Conservation (phyloP, 163 green algal genomes). For the Chlorella variabilis region DNA sequence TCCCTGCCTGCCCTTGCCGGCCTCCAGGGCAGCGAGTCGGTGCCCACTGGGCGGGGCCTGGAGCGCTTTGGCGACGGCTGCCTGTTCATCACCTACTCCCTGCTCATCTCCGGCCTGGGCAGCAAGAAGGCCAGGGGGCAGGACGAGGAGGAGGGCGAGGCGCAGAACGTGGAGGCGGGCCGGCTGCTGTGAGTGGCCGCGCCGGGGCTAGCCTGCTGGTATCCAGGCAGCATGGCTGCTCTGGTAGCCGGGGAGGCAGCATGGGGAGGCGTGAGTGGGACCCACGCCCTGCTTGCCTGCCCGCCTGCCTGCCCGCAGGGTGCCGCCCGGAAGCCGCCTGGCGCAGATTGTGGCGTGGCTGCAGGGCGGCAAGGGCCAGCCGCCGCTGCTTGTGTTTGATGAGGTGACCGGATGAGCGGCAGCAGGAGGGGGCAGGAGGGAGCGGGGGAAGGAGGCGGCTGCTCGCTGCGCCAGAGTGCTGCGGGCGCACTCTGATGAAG, state of each 20-base stretch:
- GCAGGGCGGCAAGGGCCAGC: not conserved
- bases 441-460: no score
- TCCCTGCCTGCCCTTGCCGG: no score
- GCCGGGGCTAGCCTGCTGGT: no score
- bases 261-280: no score
- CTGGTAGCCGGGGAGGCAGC: no score
- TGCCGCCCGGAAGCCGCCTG: conserved; percentile 49
- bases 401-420: conserved; percentile 37
- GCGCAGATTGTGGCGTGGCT: conserved; percentile 71
- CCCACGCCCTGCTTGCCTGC: no score
- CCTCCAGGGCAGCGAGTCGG: conserved; percentile 17
- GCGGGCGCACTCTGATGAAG: no score
- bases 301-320: not conserved
- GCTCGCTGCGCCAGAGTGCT: no score
- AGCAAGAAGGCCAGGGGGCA: conserved; percentile 9
- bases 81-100: conserved; percentile 46
- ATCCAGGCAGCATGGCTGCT: no score
- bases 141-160: not conserved
- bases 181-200: conserved; percentile 23
- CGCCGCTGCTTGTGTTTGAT: conserved; percentile 58
- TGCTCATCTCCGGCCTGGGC: conserved; percentile 43
- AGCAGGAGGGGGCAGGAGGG: no score
- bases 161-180: not conserved
- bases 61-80: conserved; percentile 32
- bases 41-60: conserved; percentile 15